phyloP scores from a whole-genome alignment of 1,284 basidiomycete species.

The Testicularia cyperi region DNA sequence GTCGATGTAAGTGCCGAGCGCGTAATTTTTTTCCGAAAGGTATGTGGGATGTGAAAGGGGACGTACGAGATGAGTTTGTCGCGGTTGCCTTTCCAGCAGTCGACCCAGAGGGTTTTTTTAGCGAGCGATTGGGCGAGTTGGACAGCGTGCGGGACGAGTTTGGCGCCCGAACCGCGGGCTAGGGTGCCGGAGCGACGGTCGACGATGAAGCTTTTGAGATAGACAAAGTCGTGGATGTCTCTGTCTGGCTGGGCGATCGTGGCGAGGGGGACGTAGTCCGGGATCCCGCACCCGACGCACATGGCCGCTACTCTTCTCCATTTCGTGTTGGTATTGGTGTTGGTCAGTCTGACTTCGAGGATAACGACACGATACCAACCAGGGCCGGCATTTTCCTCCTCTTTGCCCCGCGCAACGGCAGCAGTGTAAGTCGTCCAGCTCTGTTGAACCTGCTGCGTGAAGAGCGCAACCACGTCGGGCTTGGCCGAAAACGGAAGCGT shows the following conservation, averaged over 20 bases:
- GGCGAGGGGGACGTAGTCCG: conserved; percentile 6
- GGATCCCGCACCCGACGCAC: conserved; percentile 4
- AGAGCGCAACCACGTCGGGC: background rate
- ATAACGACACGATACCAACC: conserved; percentile 10
- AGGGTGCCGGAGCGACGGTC: conserved; percentile 17
- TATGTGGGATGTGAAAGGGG: too few relatives aligned
- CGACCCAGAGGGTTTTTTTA: conserved; percentile 15
- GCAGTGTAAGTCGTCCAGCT: background rate
- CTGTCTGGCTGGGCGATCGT: background rate
- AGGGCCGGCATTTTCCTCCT: background rate
- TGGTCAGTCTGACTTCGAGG: conserved; percentile 10
- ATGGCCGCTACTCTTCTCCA: conserved; percentile 20
- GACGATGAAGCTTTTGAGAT: conserved; percentile 27
- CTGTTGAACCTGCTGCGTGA: conserved; percentile 3
- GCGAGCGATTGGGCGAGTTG: background rate
- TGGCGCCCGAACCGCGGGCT: conserved; percentile 12
- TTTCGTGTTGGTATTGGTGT: background rate
- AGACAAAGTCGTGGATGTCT: conserved; percentile 9
- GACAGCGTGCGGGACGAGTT: conserved; percentile 6
- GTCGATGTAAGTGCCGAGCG: too few relatives aligned
- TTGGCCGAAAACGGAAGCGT: conserved; percentile 18
- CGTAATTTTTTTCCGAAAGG: too few relatives aligned
- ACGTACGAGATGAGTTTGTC: conserved; percentile 21
- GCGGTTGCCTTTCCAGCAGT: conserved; percentile 36
- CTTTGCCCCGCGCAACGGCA: background rate